Conservation (phyloP, 2,329 filamentous ascomycete genomes). For the Colletotrichum somersetense region DNA sequence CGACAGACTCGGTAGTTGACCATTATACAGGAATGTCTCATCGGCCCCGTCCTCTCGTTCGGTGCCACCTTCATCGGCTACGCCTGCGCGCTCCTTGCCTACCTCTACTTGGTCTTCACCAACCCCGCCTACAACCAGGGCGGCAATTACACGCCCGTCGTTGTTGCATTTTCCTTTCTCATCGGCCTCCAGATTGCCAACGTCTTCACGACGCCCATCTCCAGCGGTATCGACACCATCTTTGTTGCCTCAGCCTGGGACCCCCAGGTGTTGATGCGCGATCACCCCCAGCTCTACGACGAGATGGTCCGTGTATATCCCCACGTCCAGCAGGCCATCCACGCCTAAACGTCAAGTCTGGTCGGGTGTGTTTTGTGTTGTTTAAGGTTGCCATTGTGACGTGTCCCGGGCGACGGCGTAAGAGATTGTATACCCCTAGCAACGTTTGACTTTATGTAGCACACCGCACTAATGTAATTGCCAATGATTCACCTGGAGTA, state of each 20-base stretch:
- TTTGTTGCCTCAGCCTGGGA: conserved; percentile 84
- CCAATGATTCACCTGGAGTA: too few species aligned
- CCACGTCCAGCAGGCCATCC: conserved; percentile 82
- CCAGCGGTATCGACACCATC: conserved; percentile 90
- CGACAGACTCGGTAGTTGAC: background rate
- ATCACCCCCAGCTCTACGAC: conserved; percentile 85
- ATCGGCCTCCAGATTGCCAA: conserved; percentile 92
- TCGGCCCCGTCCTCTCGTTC: conserved; percentile 80
- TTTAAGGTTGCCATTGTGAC: background rate
- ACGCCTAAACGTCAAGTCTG: conserved; percentile 58
- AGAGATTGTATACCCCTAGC: conserved; percentile 22
- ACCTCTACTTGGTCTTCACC: conserved; percentile 88
- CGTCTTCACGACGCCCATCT: conserved; percentile 89
- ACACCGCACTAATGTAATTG: background rate
- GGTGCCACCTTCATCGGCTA: conserved; percentile 88
- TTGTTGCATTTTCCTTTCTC: conserved; percentile 88
- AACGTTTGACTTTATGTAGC: background rate
- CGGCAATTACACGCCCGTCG: conserved; percentile 78
- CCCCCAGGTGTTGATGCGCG: conserved; percentile 79
- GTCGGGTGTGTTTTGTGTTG: too few species aligned
- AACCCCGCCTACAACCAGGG: conserved; percentile 80
- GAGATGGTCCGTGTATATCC: conserved; percentile 87
- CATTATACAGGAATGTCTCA: conserved; percentile 74
- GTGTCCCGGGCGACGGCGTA: background rate
- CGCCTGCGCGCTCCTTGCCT: conserved; percentile 82